These are phyloP conservation scores for Oryza australiensis DNA, from an alignment of 176 grass and related monocot species.

Conservation along the genomic window DNA sequence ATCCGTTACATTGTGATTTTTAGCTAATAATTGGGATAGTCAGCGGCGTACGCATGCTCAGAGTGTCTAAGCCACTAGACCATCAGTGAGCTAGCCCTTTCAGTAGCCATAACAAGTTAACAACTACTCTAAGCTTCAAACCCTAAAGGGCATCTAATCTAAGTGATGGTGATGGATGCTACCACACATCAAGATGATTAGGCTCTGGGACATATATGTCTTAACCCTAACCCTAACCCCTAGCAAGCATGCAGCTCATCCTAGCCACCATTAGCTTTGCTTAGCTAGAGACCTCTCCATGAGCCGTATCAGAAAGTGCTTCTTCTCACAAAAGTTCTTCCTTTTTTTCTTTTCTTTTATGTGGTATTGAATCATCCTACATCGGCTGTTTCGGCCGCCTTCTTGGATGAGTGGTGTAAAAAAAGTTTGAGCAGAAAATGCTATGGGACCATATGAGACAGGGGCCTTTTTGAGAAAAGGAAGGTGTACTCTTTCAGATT, in stretches of 20 bases:
- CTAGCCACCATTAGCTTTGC: background rate
- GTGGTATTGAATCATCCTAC: background rate
- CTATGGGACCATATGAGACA: background rate
- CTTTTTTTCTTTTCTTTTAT: background rate
- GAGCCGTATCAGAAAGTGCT: slow-evolving; percentile 25
- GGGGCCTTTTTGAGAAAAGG: slow-evolving; percentile 8
- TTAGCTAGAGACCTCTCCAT: background rate
- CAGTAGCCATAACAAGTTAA: slow-evolving; percentile 8
- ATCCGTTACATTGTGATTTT: background rate
- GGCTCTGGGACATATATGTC: background rate
- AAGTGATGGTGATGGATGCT: slow-evolving; percentile 29
- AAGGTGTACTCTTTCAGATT: background rate
- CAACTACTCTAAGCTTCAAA: slow-evolving; percentile 20
- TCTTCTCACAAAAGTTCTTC: background rate
- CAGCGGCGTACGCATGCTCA: slow-evolving; percentile 26
- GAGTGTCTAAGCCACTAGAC: slow-evolving; percentile 2
- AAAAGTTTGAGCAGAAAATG: slow-evolving; percentile 5
- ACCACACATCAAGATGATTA: slow-evolving; percentile 18
- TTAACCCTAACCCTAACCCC: slow-evolving; percentile 19
- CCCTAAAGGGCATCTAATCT: slow-evolving; percentile 45
- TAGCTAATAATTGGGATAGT: slow-evolving; percentile 29
- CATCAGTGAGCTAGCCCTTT: slow-evolving; percentile 34
- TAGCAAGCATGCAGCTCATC: background rate
- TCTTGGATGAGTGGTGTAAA: background rate
- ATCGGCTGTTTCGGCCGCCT: background rate